Evolutionary conservation across 176 grass and related monocot species (phyloP).

Genomic region (Bothriochloa decipiens): DNA sequence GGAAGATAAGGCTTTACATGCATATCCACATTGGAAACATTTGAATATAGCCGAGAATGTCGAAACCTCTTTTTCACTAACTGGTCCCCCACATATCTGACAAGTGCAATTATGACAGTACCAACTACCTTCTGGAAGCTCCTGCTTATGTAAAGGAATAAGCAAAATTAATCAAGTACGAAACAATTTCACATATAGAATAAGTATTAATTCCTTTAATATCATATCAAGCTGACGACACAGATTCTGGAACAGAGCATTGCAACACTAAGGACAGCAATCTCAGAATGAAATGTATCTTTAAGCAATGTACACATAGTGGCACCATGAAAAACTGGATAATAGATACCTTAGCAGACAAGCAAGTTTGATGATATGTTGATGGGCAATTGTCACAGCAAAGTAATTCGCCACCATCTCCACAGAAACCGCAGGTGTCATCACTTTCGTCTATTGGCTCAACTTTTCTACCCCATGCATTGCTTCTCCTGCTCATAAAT

Average conservation of each 20-base stretch:
- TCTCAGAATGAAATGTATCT: conserved; percentile 19
- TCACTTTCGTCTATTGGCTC: conserved; percentile 84
- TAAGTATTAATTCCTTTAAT: neutral
- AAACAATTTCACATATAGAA: conserved; percentile 21
- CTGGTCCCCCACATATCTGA: conserved; percentile 55
- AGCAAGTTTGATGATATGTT: conserved; percentile 91
- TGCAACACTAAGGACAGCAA: conserved; percentile 22
- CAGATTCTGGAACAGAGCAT: conserved; percentile 16
- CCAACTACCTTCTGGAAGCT: conserved; percentile 83
- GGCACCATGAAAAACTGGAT: conserved; percentile 12
- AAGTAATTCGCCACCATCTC: conserved; percentile 94
- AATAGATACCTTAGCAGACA: conserved; percentile 71
- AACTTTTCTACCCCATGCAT: conserved; percentile 47
- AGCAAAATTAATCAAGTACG: conserved; percentile 16
- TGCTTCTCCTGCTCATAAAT: conserved; percentile 66
- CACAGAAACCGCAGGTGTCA: conserved; percentile 95
- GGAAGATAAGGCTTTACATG: conserved; percentile 54
- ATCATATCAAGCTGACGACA: neutral
- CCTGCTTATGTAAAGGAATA: conserved; percentile 50
- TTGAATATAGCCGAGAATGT: conserved; percentile 52
- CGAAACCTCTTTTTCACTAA: conserved; percentile 56
- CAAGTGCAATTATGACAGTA: conserved; percentile 86
- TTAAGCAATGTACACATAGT: neutral
- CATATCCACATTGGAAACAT: conserved; percentile 72
- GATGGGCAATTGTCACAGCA: conserved; percentile 98